Conservation (phyloP, 2,329 filamentous ascomycete species). For the Paecilomyces sp. region DNA sequence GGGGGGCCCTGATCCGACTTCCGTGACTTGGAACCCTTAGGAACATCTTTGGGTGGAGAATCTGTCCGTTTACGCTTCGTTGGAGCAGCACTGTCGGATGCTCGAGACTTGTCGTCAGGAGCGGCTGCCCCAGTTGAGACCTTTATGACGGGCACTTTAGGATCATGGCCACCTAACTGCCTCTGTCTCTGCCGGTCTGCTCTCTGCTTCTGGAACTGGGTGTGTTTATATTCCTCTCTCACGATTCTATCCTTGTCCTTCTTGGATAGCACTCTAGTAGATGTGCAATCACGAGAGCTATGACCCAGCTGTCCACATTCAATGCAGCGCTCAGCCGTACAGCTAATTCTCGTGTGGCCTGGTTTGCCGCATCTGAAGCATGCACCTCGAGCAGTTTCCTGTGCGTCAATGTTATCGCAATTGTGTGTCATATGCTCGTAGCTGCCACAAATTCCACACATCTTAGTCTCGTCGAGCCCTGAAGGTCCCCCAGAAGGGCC, state of each 20-base stretch:
- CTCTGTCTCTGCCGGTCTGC: conserved; percentile 31
- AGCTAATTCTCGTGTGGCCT: conserved; percentile 31
- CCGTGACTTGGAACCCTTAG: conserved; percentile 20
- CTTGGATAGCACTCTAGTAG: conserved; percentile 26
- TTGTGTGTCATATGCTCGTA: conserved; percentile 36
- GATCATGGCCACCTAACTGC: conserved; percentile 39
- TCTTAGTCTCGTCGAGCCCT: conserved; percentile 35
- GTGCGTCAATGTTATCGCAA: conserved; percentile 39
- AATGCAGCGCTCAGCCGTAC: conserved; percentile 34
- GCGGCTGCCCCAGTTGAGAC: conserved; percentile 16
- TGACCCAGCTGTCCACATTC: conserved; percentile 41
- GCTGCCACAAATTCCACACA: conserved; percentile 41
- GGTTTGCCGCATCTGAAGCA: conserved; percentile 36
- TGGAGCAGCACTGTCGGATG: conserved; percentile 5
- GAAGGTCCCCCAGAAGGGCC: conserved; percentile 37
- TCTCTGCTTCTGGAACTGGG: conserved; percentile 23
- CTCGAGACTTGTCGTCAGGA: conserved; percentile 4
- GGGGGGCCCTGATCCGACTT: conserved; percentile 16
- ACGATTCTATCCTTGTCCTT: conserved; percentile 27
- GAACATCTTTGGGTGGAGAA: conserved; percentile 13
- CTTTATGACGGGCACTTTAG: conserved; percentile 35
- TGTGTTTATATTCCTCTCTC: conserved; percentile 30
- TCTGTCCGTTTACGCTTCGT: conserved; percentile 28
- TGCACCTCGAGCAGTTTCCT: conserved; percentile 27
- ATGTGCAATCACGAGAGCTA: conserved; percentile 23